These are phyloP conservation scores for Myxozyma udenii DNA, from an alignment of 805 yeast genomes.

Conservation along the genomic window DNA sequence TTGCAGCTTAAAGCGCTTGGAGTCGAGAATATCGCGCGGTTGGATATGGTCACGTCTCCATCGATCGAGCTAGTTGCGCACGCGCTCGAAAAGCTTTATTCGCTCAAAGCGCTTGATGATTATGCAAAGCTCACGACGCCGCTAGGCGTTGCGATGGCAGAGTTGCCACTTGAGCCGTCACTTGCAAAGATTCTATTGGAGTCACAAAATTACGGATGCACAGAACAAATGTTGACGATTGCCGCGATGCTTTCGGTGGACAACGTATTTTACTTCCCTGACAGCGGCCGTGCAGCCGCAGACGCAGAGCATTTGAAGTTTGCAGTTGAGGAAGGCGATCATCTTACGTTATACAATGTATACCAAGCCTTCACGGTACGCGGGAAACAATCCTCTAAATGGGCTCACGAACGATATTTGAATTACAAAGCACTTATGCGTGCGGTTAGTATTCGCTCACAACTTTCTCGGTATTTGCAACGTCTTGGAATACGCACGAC, in stretches of 20 bases:
- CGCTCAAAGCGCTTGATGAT: constrained; percentile 69
- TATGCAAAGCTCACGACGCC: constrained; percentile 57
- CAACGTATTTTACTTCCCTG: constrained; percentile 59
- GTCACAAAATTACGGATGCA: constrained; percentile 57
- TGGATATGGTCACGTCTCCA: constrained; percentile 77
- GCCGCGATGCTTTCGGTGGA: constrained; percentile 82
- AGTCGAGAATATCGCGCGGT: constrained; percentile 54
- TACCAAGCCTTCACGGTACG: constrained; percentile 23
- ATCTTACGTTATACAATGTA: constrained; percentile 64
- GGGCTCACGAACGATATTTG: constrained; percentile 68
- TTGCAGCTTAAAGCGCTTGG: constrained; percentile 63
- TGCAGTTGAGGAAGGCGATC: constrained; percentile 72
- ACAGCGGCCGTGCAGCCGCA: constrained; percentile 62
- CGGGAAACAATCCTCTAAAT: constrained; percentile 44
- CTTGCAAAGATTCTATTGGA: constrained; percentile 60
- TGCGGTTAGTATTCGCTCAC: constrained; percentile 64
- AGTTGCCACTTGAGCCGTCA: constrained; percentile 70
- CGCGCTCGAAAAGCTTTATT: constrained; percentile 74
- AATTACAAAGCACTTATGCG: constrained; percentile 59
- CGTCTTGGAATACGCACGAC: constrained; percentile 6
- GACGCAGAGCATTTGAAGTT: constrained; percentile 67
- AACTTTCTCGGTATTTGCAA: constrained; percentile 42
- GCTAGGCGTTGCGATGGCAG: constrained; percentile 61
- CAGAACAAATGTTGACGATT: constrained; percentile 62
- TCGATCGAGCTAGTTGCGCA: constrained; percentile 61